Evolutionary conservation across 148 eudicot species (phyloP), one percentile per base, ranked within the genome.

Genomic region (Camellia granthamiana): DNA sequence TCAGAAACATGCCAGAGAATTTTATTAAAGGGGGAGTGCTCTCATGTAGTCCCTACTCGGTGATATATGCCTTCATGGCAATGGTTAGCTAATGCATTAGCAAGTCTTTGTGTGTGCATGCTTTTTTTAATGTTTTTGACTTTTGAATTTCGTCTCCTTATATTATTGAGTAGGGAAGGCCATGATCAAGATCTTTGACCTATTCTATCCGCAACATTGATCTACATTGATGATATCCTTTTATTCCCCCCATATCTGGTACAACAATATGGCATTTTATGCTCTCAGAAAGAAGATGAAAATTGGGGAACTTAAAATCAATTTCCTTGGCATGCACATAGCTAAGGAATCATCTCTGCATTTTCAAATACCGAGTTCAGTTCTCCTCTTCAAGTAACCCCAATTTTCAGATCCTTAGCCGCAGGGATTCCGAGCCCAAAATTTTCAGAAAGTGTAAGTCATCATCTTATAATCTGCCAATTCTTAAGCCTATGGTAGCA

Each of bases 401-500:
- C 97, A 19, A 72, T 93, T 73, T 96, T 96, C 90, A 84, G 88
- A 84, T 76, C 97, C 58, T 81, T 92, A 76, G 92, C 99, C 75
- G 85, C 92, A 65, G 88, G 92, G 58, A 87, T 96, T 80, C 98
- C 99, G 21, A 96, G 95, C 83, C 99, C 99, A 74, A 93, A 93
- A 61, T 96, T 96, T 84, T 92, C 98, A 74, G 99, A 96, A 89
- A 96, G 99, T 84, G 99, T 96, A 88, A 91, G 99, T 87, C 64
- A 19, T 79, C 62, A 70, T 69, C 69, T 76, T 83, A 84, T 9
- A 21, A 18, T 60, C 62, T 73, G 67, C 41, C 30, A 23, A 65
- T 46, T 74, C 30, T 58, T 56, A 59, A 75, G 59, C 74, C 59
- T 58, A 21, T 41, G 23, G 19, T 70, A 72, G 18, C 69, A 46